phyloP scores from a whole-genome alignment of 2,329 filamentous ascomycete genomes.

The Beauveria asiatica region DNA sequence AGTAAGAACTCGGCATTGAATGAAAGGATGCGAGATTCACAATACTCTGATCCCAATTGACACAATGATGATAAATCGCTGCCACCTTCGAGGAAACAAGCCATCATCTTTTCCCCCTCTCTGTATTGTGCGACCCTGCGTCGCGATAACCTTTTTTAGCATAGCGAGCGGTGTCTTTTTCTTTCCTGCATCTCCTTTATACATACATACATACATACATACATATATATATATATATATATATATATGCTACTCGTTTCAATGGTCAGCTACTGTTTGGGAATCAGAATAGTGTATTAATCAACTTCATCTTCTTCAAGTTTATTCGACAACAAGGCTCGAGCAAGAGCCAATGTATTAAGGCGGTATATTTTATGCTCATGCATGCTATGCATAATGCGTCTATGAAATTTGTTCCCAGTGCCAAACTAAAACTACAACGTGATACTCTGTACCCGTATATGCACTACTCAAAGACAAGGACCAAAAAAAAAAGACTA shows the following conservation, averaged over 20 bases:
- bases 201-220: no score
- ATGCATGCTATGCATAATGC: constrained; percentile 10
- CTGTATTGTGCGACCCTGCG: neutral
- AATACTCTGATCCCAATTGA: no score
- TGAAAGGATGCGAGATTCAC: no score
- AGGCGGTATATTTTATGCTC: constrained; percentile 3
- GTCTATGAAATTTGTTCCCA: constrained; percentile 2
- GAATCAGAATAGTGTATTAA: neutral
- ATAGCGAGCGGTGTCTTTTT: constrained; percentile 9
- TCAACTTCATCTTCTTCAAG: neutral
- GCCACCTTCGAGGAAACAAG: neutral
- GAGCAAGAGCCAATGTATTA: neutral
- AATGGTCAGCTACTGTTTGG: neutral
- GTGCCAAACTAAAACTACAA: neutral
- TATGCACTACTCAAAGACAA: neutral
- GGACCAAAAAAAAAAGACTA: neutral
- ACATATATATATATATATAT: neutral
- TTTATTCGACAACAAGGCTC: neutral
- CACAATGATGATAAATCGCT: neutral
- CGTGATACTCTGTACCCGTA: neutral
- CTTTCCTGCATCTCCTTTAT: neutral
- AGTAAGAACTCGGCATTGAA: neutral
- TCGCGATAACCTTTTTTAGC: neutral
- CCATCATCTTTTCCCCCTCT: neutral
- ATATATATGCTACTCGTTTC: neutral